A percentile compares a stretch with the other conserved stretches of the same genome.
These are phyloP conservation scores for Phyllachora maydis DNA, from an alignment of 2,329 filamentous ascomycete species.

Conservation along the genomic window DNA sequence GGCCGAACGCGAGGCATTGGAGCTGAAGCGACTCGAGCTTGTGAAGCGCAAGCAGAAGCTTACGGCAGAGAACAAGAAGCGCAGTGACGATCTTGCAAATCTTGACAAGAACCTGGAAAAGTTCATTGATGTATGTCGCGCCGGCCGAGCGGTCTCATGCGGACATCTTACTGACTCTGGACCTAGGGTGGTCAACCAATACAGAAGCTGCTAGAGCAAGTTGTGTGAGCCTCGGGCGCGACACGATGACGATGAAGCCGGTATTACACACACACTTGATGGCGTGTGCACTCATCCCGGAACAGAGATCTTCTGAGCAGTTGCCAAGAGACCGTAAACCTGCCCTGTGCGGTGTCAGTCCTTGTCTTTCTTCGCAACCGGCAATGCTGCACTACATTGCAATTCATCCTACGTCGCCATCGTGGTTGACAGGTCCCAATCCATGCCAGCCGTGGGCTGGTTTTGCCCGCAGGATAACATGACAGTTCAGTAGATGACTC, in stretches of 20 bases:
- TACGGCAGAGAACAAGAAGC: constrained; percentile 61
- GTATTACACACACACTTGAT: no score
- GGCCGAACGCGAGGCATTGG: constrained; percentile 61
- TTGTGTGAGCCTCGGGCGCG: constrained; percentile 16
- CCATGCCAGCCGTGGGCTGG: no score
- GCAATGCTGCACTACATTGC: no score
- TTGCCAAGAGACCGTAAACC: no score
- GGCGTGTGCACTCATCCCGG: no score
- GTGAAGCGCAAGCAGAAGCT: constrained; percentile 44
- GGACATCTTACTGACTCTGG: constrained; percentile 2
- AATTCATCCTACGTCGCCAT: no score
- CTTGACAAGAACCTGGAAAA: constrained; percentile 84
- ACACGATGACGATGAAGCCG: not conserved
- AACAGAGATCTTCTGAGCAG: no score
- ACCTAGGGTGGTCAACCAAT: constrained; percentile 67
- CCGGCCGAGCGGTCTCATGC: not conserved
- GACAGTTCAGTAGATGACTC: no score
- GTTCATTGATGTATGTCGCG: constrained; percentile 58
- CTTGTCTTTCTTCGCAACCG: no score
- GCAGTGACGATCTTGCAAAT: constrained; percentile 81
- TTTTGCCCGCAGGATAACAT: no score
- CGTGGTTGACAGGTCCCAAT: no score
- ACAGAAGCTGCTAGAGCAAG: constrained; percentile 68
- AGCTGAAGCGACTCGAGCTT: constrained; percentile 63
- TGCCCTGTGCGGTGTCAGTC: no score